Conservation (phyloP, 1,284 basidiomycete species). For the Volvariella volvacea region DNA sequence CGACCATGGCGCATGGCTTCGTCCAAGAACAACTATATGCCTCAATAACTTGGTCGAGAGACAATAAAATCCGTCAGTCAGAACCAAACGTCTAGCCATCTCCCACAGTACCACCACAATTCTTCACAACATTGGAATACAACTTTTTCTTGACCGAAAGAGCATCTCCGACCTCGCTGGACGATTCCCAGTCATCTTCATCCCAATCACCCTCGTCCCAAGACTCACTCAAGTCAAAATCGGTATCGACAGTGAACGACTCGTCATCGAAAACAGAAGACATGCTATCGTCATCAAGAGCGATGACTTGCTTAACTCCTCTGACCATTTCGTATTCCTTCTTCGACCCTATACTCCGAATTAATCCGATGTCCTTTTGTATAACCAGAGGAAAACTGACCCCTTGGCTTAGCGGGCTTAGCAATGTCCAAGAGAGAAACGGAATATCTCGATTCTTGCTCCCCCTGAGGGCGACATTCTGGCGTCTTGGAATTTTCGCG, state of each 20-base stretch:
- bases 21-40: no score
- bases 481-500: not conserved
- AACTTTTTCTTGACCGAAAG: no score
- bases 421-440: slow-evolving; percentile 13
- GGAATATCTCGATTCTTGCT: not conserved
- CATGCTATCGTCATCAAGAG: slow-evolving; percentile 10
- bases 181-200: slow-evolving; percentile 12
- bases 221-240: no score
- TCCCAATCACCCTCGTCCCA: no score
- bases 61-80: no score
- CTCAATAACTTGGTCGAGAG: no score
- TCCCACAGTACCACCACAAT: no score
- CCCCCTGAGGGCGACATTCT: not conserved
- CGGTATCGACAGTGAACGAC: no score
- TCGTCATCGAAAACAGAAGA: not conserved
- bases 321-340: slow-evolving; percentile 13
- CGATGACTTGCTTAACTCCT: slow-evolving; percentile 8
- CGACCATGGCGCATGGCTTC: no score
- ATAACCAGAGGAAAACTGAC: slow-evolving; percentile 5
- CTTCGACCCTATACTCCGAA: slow-evolving; percentile 9
- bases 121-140: no score
- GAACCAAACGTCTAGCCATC: no score
- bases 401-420: slow-evolving; percentile 12
- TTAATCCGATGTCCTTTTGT: not conserved
- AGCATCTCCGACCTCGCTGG: no score